phyloP scores from a whole-genome alignment of 306 rosid species.

The Potentilla sterilis region DNA sequence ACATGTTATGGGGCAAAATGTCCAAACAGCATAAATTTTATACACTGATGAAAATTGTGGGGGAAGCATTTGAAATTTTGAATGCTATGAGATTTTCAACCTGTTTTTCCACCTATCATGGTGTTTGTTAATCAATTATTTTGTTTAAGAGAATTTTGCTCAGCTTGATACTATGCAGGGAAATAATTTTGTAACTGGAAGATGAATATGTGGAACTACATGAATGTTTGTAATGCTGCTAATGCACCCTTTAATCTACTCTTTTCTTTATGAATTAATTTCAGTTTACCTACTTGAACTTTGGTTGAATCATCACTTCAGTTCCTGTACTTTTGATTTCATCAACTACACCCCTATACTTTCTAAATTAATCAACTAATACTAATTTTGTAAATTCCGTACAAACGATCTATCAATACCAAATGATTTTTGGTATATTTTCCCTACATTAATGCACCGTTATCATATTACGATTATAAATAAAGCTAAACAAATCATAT shows the following conservation, averaged over 20 bases:
- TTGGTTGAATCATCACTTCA: no score
- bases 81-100: not conserved
- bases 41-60: not conserved
- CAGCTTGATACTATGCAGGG: not conserved
- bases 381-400: no score
- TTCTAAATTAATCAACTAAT: no score
- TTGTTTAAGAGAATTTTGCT: not conserved
- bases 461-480: no score
- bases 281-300: no score
- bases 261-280: no score
- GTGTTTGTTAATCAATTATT: constrained; percentile 4
- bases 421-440: no score
- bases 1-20: constrained; percentile 5
- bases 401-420: no score
- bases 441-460: no score
- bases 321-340: no score
- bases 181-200: not conserved
- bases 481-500: no score
- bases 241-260: not conserved
- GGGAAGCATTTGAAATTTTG: constrained; percentile 17
- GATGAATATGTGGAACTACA: not conserved
- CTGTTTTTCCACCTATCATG: not conserved
- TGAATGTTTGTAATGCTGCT: not conserved
- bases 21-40: constrained; percentile 4
- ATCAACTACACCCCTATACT: no score